A percentile compares a stretch with the other conserved stretches of the same genome.
Evolutionary conservation across 1,284 basidiomycete genomes (phyloP).

Genomic region (Sparassis latifolia): DNA sequence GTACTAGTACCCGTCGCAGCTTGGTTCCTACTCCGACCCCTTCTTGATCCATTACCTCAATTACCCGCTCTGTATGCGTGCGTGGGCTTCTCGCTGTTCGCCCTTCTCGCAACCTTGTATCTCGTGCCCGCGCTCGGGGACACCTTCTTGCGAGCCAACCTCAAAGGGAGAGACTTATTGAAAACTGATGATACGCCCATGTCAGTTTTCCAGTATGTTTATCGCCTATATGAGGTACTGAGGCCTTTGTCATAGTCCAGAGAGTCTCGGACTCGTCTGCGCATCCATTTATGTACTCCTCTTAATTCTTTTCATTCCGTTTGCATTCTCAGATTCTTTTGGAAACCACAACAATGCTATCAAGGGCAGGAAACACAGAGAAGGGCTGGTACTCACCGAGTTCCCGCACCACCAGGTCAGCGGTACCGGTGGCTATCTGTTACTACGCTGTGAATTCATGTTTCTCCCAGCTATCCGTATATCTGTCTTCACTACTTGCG

Average conservation of each 20-base stretch:
- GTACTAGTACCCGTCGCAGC: conserved; percentile 55
- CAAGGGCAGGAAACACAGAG: conserved; percentile 30
- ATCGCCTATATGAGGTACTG: neutral
- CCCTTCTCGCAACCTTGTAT: conserved; percentile 67
- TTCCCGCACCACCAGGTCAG: conserved; percentile 87
- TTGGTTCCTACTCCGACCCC: conserved; percentile 66
- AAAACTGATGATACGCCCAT: conserved; percentile 71
- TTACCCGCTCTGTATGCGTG: conserved; percentile 69
- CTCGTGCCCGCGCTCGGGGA: conserved; percentile 71
- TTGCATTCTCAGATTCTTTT: conserved; percentile 77
- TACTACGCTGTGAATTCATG: conserved; percentile 2
- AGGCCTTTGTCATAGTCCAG: conserved; percentile 55
- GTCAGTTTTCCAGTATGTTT: conserved; percentile 37
- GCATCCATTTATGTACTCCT: conserved; percentile 85
- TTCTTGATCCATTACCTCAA: conserved; percentile 59
- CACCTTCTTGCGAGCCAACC: conserved; percentile 67
- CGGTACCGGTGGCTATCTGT: conserved; percentile 3
- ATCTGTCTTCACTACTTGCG: conserved; percentile 88
- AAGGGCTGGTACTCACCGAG: conserved; percentile 60
- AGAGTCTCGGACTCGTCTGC: conserved; percentile 88
- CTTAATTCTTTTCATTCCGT: conserved; percentile 85
- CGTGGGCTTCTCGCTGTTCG: conserved; percentile 76
- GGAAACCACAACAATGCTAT: conserved; percentile 34
- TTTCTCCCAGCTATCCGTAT: conserved; percentile 69
- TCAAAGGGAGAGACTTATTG: conserved; percentile 78